Conservation (phyloP, 2,329 filamentous ascomycete genomes). For the Verticillium nonalfalfae region DNA sequence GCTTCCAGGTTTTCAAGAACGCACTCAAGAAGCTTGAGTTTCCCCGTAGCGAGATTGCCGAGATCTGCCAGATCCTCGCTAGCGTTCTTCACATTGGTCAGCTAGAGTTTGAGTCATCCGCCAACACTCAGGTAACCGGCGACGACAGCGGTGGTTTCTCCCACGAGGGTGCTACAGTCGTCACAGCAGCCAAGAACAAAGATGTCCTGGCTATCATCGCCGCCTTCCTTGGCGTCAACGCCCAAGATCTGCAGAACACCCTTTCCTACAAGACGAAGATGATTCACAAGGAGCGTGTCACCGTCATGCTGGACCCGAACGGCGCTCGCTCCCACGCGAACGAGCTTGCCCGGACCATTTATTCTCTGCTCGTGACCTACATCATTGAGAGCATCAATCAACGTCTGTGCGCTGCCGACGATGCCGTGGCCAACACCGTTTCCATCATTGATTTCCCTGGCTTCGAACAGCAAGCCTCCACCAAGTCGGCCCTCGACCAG, state of each 20-base stretch:
- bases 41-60: slow-evolving; percentile 85
- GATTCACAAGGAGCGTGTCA: slow-evolving; percentile 93
- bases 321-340: slow-evolving; percentile 90
- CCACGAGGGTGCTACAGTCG: slow-evolving; percentile 80
- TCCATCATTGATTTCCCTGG: slow-evolving; percentile 96
- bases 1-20: slow-evolving; percentile 96
- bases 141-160: slow-evolving; percentile 97
- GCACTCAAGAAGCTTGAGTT: slow-evolving; percentile 93
- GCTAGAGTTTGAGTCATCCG: slow-evolving; percentile 82
- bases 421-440: slow-evolving; percentile 85
- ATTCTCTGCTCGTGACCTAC: slow-evolving; percentile 89
- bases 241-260: slow-evolving; percentile 76
- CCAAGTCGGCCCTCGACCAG: slow-evolving; percentile 82
- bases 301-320: slow-evolving; percentile 90
- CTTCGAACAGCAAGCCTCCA: slow-evolving; percentile 78
- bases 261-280: slow-evolving; percentile 96
- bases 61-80: slow-evolving; percentile 92
- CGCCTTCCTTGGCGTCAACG: slow-evolving; percentile 85
- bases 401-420: slow-evolving; percentile 78
- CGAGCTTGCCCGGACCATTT: slow-evolving; percentile 86
- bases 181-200: slow-evolving; percentile 89
- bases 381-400: slow-evolving; percentile 92
- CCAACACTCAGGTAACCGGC: slow-evolving; percentile 69
- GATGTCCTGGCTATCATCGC: slow-evolving; percentile 81
- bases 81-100: slow-evolving; percentile 96